Percentiles rank a stretch among this genome's conserved stretches.
Conservation (phyloP, 2,329 filamentous ascomycete species). For the Dothideomycetidae sp. region DNA sequence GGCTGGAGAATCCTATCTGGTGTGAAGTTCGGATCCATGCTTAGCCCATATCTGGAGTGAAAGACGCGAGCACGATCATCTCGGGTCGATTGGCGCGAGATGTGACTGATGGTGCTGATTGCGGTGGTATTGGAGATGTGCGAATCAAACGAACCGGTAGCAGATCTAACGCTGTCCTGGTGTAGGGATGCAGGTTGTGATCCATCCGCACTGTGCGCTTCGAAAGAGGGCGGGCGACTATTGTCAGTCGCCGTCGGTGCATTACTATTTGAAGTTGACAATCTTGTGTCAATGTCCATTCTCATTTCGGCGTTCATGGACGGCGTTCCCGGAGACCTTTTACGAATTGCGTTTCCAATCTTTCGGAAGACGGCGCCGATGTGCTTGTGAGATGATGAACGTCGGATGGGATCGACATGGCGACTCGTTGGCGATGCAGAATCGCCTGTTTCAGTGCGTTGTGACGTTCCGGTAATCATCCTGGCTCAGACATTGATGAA, state of each 20-base stretch:
- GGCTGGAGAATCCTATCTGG: constrained; percentile 1
- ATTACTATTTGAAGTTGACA: not conserved
- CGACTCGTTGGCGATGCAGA: not conserved
- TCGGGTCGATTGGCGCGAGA: constrained; percentile 1
- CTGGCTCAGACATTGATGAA: too few relatives aligned
- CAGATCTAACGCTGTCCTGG: constrained; percentile 2
- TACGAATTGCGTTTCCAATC: not conserved
- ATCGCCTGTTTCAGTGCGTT: not conserved
- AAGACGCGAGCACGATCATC: constrained; percentile 5
- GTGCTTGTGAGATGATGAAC: not conserved
- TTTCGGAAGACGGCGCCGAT: not conserved
- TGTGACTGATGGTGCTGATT: constrained; percentile 5
- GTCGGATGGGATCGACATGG: not conserved
- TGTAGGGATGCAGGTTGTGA: not conserved
- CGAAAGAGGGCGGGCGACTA: constrained; percentile 1
- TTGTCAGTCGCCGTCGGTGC: not conserved
- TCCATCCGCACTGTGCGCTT: constrained; percentile 3
- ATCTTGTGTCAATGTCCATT: too few relatives aligned
- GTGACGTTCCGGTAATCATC: too few relatives aligned
- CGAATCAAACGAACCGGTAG: constrained; percentile 4
- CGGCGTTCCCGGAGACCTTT: not conserved
- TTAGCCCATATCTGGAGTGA: constrained; percentile 2
- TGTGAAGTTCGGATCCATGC: constrained; percentile 5
- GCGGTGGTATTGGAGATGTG: constrained; percentile 2
- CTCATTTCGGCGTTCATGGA: too few relatives aligned